Conservation (phyloP, 2,329 filamentous ascomycete species). For the Orbilia javanica region DNA sequence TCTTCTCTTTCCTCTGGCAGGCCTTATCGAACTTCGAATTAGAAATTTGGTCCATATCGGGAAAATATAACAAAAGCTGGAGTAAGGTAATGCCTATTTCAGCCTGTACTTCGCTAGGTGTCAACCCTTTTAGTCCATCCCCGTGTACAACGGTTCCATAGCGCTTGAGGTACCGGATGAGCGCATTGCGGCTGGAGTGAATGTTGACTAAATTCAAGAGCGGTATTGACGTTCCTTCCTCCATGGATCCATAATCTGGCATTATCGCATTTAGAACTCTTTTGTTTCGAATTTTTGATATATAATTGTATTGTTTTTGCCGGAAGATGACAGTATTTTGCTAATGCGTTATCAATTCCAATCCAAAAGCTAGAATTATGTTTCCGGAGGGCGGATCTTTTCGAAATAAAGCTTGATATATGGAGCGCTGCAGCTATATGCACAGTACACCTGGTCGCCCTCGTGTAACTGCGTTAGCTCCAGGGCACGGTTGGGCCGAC, state of each 20-base stretch:
- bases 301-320: background rate
- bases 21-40: background rate
- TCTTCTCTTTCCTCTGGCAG: slow-evolving; percentile 19
- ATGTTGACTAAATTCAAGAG: slow-evolving; percentile 6
- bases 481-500: background rate
- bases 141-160: slow-evolving; percentile 23
- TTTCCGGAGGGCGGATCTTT: background rate
- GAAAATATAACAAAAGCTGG: background rate
- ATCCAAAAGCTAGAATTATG: background rate
- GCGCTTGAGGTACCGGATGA: slow-evolving; percentile 21
- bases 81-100: slow-evolving; percentile 21
- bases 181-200: slow-evolving; percentile 18
- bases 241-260: background rate
- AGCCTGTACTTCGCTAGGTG: slow-evolving; percentile 20
- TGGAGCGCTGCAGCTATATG: background rate
- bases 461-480: slow-evolving; percentile 2
- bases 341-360: background rate
- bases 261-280: background rate
- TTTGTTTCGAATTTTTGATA: background rate
- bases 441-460: background rate
- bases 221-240: slow-evolving; percentile 7
- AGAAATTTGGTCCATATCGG: background rate
- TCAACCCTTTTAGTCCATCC: slow-evolving; percentile 25
- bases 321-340: background rate
- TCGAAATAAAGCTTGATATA: background rate